phyloP scores from a whole-genome alignment of 768 basidiomycete genomes.

The Mycena leptocephala region DNA sequence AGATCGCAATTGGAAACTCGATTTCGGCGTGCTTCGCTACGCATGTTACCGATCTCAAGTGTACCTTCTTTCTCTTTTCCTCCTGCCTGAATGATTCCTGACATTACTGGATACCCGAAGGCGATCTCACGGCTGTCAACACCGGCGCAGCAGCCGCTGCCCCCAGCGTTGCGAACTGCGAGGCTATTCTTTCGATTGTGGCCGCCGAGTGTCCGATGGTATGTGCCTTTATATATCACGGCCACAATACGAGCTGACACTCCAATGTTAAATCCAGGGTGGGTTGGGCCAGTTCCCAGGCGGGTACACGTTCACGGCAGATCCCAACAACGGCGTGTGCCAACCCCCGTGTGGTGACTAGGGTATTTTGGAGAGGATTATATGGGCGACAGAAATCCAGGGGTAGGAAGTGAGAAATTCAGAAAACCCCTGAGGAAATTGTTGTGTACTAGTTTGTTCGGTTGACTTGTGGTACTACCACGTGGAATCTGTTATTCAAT shows the following conservation, averaged over 20 bases:
- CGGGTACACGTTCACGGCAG: slow-evolving; percentile 6
- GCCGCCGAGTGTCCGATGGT: slow-evolving; percentile 10
- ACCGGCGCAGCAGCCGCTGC: neutral
- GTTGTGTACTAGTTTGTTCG: neutral
- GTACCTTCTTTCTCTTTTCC: slow-evolving; percentile 5
- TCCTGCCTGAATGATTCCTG: neutral
- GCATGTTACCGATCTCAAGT: slow-evolving; percentile 5
- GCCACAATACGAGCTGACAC: slow-evolving; percentile 4
- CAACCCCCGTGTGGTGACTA: slow-evolving; percentile 15
- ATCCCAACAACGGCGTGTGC: slow-evolving; percentile 10
- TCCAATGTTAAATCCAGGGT: slow-evolving; percentile 11
- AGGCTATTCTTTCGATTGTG: slow-evolving; percentile 3
- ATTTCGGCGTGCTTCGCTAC: slow-evolving; percentile 17
- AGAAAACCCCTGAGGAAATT: neutral
- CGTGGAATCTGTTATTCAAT: neutral
- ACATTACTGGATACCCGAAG: slow-evolving; percentile 1
- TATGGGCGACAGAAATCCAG: neutral
- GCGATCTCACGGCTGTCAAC: slow-evolving; percentile 15
- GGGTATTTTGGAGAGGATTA: neutral
- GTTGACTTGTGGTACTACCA: neutral
- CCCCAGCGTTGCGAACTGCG: slow-evolving; percentile 3
- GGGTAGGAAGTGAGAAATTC: slow-evolving; percentile 4
- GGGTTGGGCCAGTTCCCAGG: slow-evolving; percentile 13
- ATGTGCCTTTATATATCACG: slow-evolving; percentile 7
- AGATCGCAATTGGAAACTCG: slow-evolving; percentile 14